phyloP scores from a whole-genome alignment of 2,329 filamentous ascomycete species.

The Colletotrichum tabaci region DNA sequence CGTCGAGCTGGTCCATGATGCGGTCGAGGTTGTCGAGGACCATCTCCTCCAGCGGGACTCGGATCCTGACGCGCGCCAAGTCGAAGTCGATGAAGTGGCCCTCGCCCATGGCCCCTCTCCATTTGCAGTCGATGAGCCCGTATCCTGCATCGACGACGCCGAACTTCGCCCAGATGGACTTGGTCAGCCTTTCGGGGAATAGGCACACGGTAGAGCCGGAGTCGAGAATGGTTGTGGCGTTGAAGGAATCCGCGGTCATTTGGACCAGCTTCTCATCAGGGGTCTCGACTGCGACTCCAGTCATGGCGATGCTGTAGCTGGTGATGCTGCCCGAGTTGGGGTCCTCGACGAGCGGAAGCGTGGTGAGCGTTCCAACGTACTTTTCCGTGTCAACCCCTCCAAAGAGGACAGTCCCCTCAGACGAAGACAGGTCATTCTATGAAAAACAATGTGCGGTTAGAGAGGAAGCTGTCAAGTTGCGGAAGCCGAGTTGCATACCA shows the following conservation, averaged over 20 bases:
- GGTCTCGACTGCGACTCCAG: conserved; percentile 52
- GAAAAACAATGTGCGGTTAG: conserved; percentile 49
- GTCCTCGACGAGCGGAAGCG: conserved; percentile 66
- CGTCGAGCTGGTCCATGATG: conserved; percentile 55
- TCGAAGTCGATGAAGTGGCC: conserved; percentile 58
- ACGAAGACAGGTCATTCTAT: conserved; percentile 62
- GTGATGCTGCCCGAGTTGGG: conserved; percentile 55
- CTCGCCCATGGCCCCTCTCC: conserved; percentile 52
- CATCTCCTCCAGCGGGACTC: conserved; percentile 71
- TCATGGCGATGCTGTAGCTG: conserved; percentile 58
- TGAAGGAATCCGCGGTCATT: conserved; percentile 53
- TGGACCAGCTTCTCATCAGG: conserved; percentile 46
- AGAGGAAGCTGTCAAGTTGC: too few species aligned
- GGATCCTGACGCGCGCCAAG: conserved; percentile 60
- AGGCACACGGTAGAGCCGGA: conserved; percentile 78
- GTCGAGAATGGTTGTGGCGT: conserved; percentile 75
- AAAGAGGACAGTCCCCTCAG: conserved; percentile 79
- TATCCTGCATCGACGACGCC: conserved; percentile 67
- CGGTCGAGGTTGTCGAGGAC: conserved; percentile 58
- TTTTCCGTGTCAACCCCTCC: conserved; percentile 80
- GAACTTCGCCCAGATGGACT: conserved; percentile 70
- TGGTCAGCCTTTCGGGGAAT: conserved; percentile 70
- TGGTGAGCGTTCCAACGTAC: conserved; percentile 74
- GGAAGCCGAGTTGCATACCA: conserved; percentile 51
- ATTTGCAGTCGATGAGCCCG: conserved; percentile 73